These are phyloP conservation scores for Medicago arabica DNA, from an alignment of 306 rosid genomes.

Conservation along the genomic window DNA sequence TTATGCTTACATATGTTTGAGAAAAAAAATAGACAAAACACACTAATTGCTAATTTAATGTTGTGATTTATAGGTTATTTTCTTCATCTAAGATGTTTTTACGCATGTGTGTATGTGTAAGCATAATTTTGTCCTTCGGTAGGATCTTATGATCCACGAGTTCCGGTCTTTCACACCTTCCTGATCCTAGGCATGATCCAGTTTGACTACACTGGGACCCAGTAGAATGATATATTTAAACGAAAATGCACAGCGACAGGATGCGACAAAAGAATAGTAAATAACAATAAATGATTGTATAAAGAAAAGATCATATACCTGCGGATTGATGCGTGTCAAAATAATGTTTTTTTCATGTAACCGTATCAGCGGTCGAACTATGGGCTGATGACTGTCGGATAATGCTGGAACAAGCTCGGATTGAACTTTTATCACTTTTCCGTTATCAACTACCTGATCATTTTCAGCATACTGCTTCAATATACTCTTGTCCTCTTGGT, in stretches of 20 bases:
- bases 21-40: conserved; percentile 14
- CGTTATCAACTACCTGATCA: conserved; percentile 92
- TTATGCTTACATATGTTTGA: conserved; percentile 8
- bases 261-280: conserved; percentile 16
- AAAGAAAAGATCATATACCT: conserved; percentile 55
- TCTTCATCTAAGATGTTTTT: neutral
- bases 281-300: conserved; percentile 21
- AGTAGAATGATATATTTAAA: conserved; percentile 12
- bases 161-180: neutral
- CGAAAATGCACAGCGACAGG: conserved; percentile 12
- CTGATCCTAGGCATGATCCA: neutral
- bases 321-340: conserved; percentile 96
- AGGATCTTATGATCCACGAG: neutral
- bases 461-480: conserved; percentile 93
- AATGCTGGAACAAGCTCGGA: conserved; percentile 86
- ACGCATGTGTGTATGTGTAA: neutral
- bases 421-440: conserved; percentile 82
- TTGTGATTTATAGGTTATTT: neutral
- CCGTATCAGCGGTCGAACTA: conserved; percentile 85
- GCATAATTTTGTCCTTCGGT: neutral
- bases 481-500: conserved; percentile 83
- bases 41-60: conserved; percentile 6
- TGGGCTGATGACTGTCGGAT: conserved; percentile 79
- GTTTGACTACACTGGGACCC: neutral
- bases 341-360: conserved; percentile 87